Conservation (phyloP, 2,329 filamentous ascomycete species). For the Aspergillus latus region DNA sequence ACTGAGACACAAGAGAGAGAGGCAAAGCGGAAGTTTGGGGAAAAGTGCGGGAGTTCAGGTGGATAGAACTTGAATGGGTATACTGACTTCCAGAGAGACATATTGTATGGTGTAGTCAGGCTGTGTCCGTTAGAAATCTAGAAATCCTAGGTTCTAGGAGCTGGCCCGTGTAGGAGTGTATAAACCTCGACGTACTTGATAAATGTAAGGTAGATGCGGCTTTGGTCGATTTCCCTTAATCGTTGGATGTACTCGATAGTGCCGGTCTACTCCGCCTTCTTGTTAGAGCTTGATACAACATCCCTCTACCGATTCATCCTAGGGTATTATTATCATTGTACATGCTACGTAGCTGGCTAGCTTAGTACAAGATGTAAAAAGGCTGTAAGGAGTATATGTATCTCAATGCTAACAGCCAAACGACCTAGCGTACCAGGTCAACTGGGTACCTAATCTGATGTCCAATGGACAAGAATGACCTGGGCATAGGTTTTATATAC, state of each 20-base stretch:
- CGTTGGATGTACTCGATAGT: background rate
- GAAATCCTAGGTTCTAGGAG: too few species aligned
- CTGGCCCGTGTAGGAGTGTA: too few species aligned
- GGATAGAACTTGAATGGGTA: background rate
- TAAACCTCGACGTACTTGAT: too few species aligned
- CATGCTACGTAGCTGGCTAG: too few species aligned
- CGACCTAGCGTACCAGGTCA: background rate
- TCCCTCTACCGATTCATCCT: background rate
- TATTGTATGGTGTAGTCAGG: slow-evolving; percentile 13
- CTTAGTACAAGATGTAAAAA: too few species aligned
- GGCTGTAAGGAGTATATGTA: background rate
- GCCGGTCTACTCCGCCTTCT: slow-evolving; percentile 2
- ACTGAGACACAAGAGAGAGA: background rate
- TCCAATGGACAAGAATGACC: background rate
- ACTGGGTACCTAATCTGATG: background rate
- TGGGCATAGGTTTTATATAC: slow-evolving; percentile 11
- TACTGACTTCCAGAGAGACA: slow-evolving; percentile 43
- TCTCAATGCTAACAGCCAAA: background rate
- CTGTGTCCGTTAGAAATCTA: too few species aligned
- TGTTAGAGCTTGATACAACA: background rate
- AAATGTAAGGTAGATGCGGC: too few species aligned
- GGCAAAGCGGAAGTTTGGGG: background rate
- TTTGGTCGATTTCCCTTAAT: background rate
- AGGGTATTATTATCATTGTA: too few species aligned
- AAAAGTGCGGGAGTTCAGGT: background rate